Base-by-base conservation (phyloP, 306 rosid genomes). In the Luffa acutangula region DNA sequence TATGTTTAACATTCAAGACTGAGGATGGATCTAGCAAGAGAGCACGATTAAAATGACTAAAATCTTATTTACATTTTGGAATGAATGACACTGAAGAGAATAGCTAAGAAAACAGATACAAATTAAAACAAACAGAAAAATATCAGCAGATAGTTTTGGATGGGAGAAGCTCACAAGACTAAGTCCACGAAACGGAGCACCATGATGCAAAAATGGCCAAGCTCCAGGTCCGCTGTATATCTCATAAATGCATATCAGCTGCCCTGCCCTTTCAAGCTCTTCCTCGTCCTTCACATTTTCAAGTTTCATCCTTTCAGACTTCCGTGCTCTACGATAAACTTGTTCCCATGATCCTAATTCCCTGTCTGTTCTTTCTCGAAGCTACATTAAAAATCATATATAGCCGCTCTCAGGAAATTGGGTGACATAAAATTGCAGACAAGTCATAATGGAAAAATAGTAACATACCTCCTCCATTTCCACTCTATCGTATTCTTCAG, bases 271-370 rank as follows among this genome's bases (percentile, higher is more conserved):
- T 90, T 93, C 96, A 80, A 96, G 97, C 80, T 96, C 98, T 78
- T 96, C 97, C 78, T 91, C 98, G 86, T 95, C 99, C 87, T 97
- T 88, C 83, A 88, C 99, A 82, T 95, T 91, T 89, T 93, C 97
- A 87, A 90, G 90, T 83, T 76, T 90, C 71, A 90, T 87, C 76
- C 89, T 93, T 83, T 93, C 96, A 65, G 93, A 88, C 84, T 89
- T 95, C 77, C 96, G 86, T 64, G 97, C 97, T 73, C 70, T 93
- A 11, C 91, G 90, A 85, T 93, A 93, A 74, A 95, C 82, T 14
- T 85, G 87, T 84, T 91, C 94, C 99, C 99, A 95, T 51, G 74
- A 73, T 77, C 91, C 97, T 79, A 70, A 76, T 59, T 69, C 75
- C 72, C 83, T 87, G 75, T 91, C 99, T 83, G 67, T 88, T 84